Percentiles rank a stretch among this genome's conserved stretches.
These are phyloP conservation scores for Pseudogymnoascus sp. DNA, from an alignment of 2,329 filamentous ascomycete genomes.

Conservation along the genomic window DNA sequence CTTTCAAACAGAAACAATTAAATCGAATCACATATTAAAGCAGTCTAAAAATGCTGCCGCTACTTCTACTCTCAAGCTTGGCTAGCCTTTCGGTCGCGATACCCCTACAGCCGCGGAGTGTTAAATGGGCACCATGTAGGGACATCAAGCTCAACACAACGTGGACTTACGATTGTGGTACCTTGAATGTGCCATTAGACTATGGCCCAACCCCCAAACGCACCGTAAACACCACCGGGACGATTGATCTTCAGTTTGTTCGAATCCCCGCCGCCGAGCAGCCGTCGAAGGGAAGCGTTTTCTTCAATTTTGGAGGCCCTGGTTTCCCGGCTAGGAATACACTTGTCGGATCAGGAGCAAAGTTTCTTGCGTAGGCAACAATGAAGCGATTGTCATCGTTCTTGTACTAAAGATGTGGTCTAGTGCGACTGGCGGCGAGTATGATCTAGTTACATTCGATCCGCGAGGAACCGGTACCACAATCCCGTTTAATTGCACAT, in stretches of 20 bases:
- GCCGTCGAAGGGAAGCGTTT: neutral
- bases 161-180: neutral
- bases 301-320: neutral
- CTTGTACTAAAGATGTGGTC: neutral
- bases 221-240: neutral
- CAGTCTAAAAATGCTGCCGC: neutral
- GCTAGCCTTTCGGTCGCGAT: neutral
- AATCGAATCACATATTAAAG: neutral
- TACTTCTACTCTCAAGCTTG: neutral
- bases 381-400: neutral
- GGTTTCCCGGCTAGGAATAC: neutral
- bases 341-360: neutral
- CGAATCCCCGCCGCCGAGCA: neutral
- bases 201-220: neutral
- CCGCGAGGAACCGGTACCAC: constrained; percentile 14
- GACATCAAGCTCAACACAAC: neutral
- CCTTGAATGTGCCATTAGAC: neutral
- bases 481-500: constrained; percentile 8
- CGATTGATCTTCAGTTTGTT: neutral
- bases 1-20: neutral
- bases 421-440: constrained; percentile 13
- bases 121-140: neutral
- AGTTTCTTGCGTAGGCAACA: neutral
- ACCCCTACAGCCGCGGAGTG: neutral
- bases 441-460: constrained; percentile 18